Percentiles rank a stretch among this genome's conserved stretches.
Evolutionary conservation across 495 filamentous ascomycete species (phyloP).

Genomic region (Pyronema domesticum): DNA sequence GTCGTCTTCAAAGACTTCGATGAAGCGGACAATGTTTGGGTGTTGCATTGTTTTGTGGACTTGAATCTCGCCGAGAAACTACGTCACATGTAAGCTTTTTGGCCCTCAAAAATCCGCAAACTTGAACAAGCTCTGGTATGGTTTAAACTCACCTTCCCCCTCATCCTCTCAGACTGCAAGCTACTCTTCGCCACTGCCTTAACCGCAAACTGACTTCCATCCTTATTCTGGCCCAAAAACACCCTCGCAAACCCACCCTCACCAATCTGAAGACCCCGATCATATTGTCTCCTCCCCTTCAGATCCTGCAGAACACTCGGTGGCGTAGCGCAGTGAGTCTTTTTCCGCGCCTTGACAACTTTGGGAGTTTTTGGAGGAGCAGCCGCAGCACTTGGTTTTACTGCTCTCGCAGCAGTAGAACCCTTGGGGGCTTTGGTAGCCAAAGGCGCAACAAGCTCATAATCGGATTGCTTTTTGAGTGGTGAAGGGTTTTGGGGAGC

Average conservation of each 20-base stretch:
- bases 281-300: constrained; percentile 56
- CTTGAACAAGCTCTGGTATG: not conserved
- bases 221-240: constrained; percentile 38
- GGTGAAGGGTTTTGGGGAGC: constrained; percentile 14
- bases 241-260: constrained; percentile 95
- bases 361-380: constrained; percentile 34
- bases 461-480: constrained; percentile 23
- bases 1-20: constrained; percentile 81
- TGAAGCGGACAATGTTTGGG: constrained; percentile 81
- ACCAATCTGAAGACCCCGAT: constrained; percentile 65
- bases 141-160: constrained; percentile 55
- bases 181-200: constrained; percentile 40
- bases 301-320: constrained; percentile 43
- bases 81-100: not conserved
- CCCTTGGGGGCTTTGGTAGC: constrained; percentile 8
- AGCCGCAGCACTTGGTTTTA: constrained; percentile 25
- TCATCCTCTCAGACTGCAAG: constrained; percentile 57
- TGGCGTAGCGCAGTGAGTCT: constrained; percentile 62
- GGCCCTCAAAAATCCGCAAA: constrained; percentile 24
- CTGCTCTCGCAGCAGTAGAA: constrained; percentile 1
- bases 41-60: constrained; percentile 97
- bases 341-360: constrained; percentile 35
- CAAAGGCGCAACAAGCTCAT: constrained; percentile 21
- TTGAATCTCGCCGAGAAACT: constrained; percentile 96
- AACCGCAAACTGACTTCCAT: constrained; percentile 40